These are phyloP conservation scores for Pyrrhoderma noxium DNA, from an alignment of 1,284 basidiomycete species.

Conservation along the genomic window DNA sequence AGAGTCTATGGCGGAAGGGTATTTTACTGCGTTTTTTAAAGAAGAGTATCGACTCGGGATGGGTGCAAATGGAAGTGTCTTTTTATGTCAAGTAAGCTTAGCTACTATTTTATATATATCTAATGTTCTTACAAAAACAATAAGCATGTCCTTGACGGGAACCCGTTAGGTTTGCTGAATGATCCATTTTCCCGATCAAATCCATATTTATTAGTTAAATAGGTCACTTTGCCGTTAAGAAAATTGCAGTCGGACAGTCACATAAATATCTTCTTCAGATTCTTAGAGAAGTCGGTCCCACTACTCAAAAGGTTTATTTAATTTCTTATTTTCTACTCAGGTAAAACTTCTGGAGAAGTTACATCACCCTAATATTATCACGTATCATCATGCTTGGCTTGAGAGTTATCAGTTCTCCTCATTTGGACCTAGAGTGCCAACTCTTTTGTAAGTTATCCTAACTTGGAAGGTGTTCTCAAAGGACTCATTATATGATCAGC, in stretches of 20 bases:
- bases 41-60: slow-evolving; percentile 84
- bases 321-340: slow-evolving; percentile 26
- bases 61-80: slow-evolving; percentile 89
- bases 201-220: slow-evolving; percentile 6
- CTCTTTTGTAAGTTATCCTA: slow-evolving; percentile 53
- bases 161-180: slow-evolving; percentile 50
- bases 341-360: slow-evolving; percentile 81
- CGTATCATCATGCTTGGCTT: slow-evolving; percentile 94
- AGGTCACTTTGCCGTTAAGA: slow-evolving; percentile 90
- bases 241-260: slow-evolving; percentile 88
- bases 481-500: slow-evolving; percentile 33
- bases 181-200: neutral
- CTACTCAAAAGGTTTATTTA: neutral
- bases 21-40: slow-evolving; percentile 82
- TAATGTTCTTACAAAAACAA: slow-evolving; percentile 4
- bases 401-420: slow-evolving; percentile 78
- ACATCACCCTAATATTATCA: slow-evolving; percentile 87
- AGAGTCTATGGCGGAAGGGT: slow-evolving; percentile 72
- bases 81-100: slow-evolving; percentile 65
- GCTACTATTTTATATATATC: slow-evolving; percentile 3
- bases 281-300: slow-evolving; percentile 59
- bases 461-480: slow-evolving; percentile 20
- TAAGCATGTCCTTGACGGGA: slow-evolving; percentile 76
- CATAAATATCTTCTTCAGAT: slow-evolving; percentile 78
- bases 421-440: slow-evolving; percentile 78